A percentile compares a stretch with the other conserved stretches of the same genome.
phyloP scores from a whole-genome alignment of 352 stramenopile species.

The Detonula confervacea region DNA sequence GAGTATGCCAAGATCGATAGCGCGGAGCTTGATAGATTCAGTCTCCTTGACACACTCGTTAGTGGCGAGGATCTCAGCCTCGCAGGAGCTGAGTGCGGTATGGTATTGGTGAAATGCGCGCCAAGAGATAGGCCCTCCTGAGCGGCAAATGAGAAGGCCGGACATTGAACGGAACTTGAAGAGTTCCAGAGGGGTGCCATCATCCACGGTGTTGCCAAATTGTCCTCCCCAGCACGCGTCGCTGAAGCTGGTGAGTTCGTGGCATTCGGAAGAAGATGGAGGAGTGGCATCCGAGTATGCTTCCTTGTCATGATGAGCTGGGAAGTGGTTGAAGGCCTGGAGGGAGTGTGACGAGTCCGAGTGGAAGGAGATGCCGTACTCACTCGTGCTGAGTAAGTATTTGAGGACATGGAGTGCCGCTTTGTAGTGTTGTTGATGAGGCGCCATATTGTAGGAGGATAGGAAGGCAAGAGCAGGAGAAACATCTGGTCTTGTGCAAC shows the following conservation, averaged over 20 bases:
- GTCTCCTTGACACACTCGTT: neutral
- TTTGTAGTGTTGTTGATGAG: neutral
- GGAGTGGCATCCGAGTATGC: constrained; percentile 4
- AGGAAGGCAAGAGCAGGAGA: neutral
- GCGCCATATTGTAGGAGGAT: neutral
- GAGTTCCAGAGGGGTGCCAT: neutral
- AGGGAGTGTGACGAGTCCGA: neutral
- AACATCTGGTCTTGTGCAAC: neutral
- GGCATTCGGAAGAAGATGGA: neutral
- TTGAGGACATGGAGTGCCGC: neutral
- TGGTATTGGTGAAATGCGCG: neutral
- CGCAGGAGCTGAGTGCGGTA: neutral
- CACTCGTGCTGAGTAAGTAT: neutral
- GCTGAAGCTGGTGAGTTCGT: neutral
- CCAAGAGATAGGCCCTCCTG: neutral
- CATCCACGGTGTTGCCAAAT: neutral
- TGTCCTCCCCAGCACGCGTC: constrained; percentile 4
- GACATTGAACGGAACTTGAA: neutral
- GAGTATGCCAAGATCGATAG: neutral
- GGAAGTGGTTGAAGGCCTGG: neutral
- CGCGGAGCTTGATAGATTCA: too few species aligned
- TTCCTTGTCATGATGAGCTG: neutral
- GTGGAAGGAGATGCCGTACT: neutral
- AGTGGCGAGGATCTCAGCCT: neutral
- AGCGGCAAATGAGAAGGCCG: neutral